phyloP scores from a whole-genome alignment of 306 rosid species.

The Corylus heterophylla region DNA sequence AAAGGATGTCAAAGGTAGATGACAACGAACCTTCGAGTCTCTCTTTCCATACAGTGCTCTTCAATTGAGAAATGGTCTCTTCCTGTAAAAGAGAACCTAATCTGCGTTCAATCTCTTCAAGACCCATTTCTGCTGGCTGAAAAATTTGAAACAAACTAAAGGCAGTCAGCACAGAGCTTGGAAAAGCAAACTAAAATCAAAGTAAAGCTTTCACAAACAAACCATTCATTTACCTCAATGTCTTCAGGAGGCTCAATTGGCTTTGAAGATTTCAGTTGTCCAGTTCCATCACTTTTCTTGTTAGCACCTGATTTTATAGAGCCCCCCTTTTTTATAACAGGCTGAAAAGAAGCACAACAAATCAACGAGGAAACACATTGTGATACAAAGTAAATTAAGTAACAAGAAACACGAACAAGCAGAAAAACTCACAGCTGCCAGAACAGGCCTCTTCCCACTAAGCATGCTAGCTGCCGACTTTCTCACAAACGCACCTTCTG shows the following conservation, averaged over 20 bases:
- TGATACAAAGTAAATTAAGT: slow-evolving; percentile 8
- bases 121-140: slow-evolving; percentile 95
- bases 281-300: slow-evolving; percentile 78
- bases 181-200: slow-evolving; percentile 14
- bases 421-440: slow-evolving; percentile 69
- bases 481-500: slow-evolving; percentile 68
- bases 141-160: slow-evolving; percentile 17
- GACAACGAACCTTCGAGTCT: slow-evolving; percentile 83
- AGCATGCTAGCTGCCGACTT: slow-evolving; percentile 98
- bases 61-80: slow-evolving; percentile 74
- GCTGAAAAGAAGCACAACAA: slow-evolving; percentile 40
- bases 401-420: slow-evolving; percentile 16
- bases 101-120: slow-evolving; percentile 93
- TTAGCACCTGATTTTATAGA: slow-evolving; percentile 53
- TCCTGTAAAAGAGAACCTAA: slow-evolving; percentile 79
- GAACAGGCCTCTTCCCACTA: slow-evolving; percentile 94
- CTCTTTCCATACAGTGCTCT: slow-evolving; percentile 93
- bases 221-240: slow-evolving; percentile 63
- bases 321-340: slow-evolving; percentile 68
- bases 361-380: slow-evolving; percentile 24
- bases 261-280: slow-evolving; percentile 58
- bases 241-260: slow-evolving; percentile 75
- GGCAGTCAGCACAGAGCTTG: neutral
- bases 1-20: slow-evolving; percentile 8
- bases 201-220: slow-evolving; percentile 6